Percentiles rank a stretch among this genome's conserved stretches.
These are phyloP conservation scores for Phytomonas francai DNA, from an alignment of 208 protist species.

Conservation along the genomic window DNA sequence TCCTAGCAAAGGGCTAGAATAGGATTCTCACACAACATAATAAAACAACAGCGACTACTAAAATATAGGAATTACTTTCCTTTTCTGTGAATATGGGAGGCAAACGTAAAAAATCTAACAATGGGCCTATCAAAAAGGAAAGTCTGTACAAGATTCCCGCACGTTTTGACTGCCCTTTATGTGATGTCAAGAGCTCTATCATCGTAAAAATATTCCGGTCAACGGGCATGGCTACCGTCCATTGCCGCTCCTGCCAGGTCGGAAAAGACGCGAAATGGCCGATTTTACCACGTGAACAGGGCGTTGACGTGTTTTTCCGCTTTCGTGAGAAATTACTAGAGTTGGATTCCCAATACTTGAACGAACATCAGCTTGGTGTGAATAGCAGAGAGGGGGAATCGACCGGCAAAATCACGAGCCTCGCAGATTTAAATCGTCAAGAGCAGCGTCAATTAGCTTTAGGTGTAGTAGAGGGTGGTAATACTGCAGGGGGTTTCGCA, in stretches of 20 bases:
- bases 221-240: slow-evolving; percentile 42
- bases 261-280: slow-evolving; percentile 35
- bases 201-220: slow-evolving; percentile 51
- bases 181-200: slow-evolving; percentile 77
- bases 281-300: slow-evolving; percentile 67
- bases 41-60: not conserved
- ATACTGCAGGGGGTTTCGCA: too few relatives aligned
- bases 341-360: slow-evolving; percentile 48
- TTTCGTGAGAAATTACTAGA: slow-evolving; percentile 78
- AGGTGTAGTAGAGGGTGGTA: too few relatives aligned
- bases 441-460: too few relatives aligned
- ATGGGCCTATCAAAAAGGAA: slow-evolving; percentile 82
- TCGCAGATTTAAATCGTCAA: too few relatives aligned
- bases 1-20: too few relatives aligned
- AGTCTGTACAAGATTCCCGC: slow-evolving; percentile 89
- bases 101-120: slow-evolving; percentile 67
- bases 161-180: slow-evolving; percentile 84
- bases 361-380: slow-evolving; percentile 26
- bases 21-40: too few relatives aligned
- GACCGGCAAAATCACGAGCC: too few relatives aligned
- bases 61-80: not conserved
- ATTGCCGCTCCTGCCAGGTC: slow-evolving; percentile 62
- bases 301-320: slow-evolving; percentile 83
- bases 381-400: slow-evolving; percentile 14
- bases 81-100: slow-evolving; percentile 51